A percentile compares a stretch with the other conserved stretches of the same genome.
Conservation (phyloP, 2,329 filamentous ascomycete species). For the Verticillium zaregamsianum region DNA sequence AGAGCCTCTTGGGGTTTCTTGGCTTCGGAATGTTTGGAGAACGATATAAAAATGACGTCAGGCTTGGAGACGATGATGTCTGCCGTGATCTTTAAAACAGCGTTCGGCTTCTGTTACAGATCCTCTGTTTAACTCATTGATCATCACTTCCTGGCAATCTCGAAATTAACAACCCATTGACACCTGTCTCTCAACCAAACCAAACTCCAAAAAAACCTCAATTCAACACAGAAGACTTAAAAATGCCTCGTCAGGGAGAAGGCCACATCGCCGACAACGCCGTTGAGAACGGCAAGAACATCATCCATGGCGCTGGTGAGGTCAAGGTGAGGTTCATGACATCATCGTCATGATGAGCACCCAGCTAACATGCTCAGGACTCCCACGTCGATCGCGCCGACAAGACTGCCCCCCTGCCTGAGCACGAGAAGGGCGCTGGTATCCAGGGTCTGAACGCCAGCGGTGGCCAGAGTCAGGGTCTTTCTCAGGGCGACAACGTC, state of each 20-base stretch:
- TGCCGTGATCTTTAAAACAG: not conserved
- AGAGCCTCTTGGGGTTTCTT: not conserved
- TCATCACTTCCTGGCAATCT: not conserved
- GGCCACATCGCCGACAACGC: conserved; percentile 41
- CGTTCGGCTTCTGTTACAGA: not conserved
- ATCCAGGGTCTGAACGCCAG: conserved; percentile 35
- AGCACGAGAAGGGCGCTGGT: conserved; percentile 39
- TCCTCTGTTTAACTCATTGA: not conserved
- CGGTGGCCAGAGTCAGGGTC: conserved; percentile 38
- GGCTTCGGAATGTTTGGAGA: not conserved
- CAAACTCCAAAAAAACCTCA: not conserved
- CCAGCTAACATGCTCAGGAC: not conserved
- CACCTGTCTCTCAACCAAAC: not conserved
- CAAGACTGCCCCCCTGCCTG: conserved; percentile 45
- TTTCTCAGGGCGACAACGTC: conserved; percentile 31
- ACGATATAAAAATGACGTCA: not conserved
- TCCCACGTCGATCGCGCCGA: conserved; percentile 39
- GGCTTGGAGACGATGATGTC: not conserved
- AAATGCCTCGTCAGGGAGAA: conserved; percentile 48
- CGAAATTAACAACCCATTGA: too few species aligned
- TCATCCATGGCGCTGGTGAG: conserved; percentile 38
- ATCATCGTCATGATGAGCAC: not conserved
- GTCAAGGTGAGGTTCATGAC: conserved; percentile 26
- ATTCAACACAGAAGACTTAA: conserved; percentile 10
- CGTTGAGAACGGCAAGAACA: conserved; percentile 33